These are phyloP conservation scores for Nemania bipapillata DNA, from an alignment of 2,329 filamentous ascomycete genomes.

Conservation along the genomic window DNA sequence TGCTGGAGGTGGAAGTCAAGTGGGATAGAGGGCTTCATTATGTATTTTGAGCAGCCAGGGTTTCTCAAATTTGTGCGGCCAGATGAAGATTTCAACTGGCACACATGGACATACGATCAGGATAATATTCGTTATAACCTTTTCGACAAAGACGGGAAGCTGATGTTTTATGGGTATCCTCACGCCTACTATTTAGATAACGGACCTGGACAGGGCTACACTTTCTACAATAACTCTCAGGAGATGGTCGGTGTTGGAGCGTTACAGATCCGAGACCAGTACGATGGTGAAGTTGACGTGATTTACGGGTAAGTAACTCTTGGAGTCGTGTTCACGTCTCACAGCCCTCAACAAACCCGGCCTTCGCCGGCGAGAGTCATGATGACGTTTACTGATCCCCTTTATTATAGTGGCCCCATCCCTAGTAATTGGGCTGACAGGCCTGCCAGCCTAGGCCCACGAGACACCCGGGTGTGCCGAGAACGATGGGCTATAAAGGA, in stretches of 20 bases:
- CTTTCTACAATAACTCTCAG: slow-evolving; percentile 6
- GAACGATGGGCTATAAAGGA: neutral
- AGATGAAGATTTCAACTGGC: neutral
- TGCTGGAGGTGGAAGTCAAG: slow-evolving; percentile 4
- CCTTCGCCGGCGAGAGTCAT: too few relatives aligned
- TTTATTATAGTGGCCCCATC: neutral
- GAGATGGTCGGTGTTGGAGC: neutral
- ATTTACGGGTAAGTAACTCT: slow-evolving; percentile 13
- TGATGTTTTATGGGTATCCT: neutral
- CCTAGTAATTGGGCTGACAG: neutral
- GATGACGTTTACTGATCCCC: too few relatives aligned
- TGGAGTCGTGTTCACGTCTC: neutral
- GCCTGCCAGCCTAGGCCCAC: too few relatives aligned
- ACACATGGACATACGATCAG: neutral
- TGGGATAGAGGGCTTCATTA: neutral
- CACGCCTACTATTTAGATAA: neutral
- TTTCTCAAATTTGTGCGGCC: slow-evolving; percentile 9
- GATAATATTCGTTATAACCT: neutral
- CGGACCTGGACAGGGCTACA: slow-evolving; percentile 9
- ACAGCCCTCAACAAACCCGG: too few relatives aligned
- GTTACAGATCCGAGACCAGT: slow-evolving; percentile 4
- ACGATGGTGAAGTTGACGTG: slow-evolving; percentile 4
- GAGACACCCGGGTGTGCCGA: too few relatives aligned
- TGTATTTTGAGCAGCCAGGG: neutral
- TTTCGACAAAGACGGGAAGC: neutral